Evolutionary conservation across 2,329 filamentous ascomycete species (phyloP), one percentile per base, ranked within the genome.

Genomic region (Ustilaginoidea virens): DNA sequence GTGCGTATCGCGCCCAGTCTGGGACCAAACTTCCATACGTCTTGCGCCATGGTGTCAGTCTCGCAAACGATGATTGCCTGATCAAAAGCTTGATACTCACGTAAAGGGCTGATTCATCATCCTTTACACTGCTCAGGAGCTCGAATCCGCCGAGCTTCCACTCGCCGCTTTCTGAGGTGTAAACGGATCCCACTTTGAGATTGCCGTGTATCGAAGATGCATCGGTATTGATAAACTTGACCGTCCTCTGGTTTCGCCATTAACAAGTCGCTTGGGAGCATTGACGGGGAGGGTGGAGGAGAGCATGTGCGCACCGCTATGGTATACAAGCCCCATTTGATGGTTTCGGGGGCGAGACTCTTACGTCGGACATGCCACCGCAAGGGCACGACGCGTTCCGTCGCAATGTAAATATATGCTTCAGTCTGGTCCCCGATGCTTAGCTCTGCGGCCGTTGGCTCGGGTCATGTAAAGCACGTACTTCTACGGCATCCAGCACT

Each of bases 91-190:
- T 9, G 4, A n/a, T 7, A 39, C 51, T 33, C 18, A 82, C 77
- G 48, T 92, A 94, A 46, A 98, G 86, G 27, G 92, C 65, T 7
- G 86, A 83, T 42, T 96, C 83, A 36, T 96, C 86, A 33, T 96
- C 90, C 45, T 94, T 96, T 57, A 96, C 76, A 21, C 80, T 94
- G 55, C 86, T 96, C 34, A 96, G 54, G 5, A 93, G 69, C 40
- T 98, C 90, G 41, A 98, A 92, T 1, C 90, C 90, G 13, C 80
- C 86, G 2, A 98, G 60, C 47, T 92, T 96, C 90, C 90, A 98
- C 56, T 98, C 90, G 33, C 90, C 90, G 46, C 90, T 94, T 48
- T 96, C 87, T 35, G 83, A 85, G 4, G 82, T 90, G 53, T 86
- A 98, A 38, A 98, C 66, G 0, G 87, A 93, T 1, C 80, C 80